Conservation (phyloP, 306 rosid genomes). For the Biancaea sappan region DNA sequence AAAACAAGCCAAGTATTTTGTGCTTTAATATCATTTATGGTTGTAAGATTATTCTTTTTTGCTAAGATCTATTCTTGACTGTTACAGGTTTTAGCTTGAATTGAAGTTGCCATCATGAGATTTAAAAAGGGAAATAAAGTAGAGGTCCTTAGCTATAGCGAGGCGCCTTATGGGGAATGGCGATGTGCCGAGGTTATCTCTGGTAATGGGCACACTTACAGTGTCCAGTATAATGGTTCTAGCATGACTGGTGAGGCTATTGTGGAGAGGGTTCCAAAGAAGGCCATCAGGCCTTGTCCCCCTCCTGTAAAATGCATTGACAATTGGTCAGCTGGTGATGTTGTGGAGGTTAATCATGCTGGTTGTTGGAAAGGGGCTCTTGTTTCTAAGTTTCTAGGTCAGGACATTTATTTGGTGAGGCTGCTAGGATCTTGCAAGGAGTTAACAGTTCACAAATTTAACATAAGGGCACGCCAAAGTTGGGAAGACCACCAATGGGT, state of each 20-base stretch:
- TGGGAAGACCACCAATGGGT: conserved; percentile 72
- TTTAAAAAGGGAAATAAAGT: conserved; percentile 65
- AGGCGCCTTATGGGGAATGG: conserved; percentile 59
- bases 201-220: conserved; percentile 65
- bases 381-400: conserved; percentile 43
- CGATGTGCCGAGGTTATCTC: conserved; percentile 64
- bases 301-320: conserved; percentile 40
- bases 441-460: conserved; percentile 45
- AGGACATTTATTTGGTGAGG: conserved; percentile 55
- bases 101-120: conserved; percentile 52
- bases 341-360: conserved; percentile 62
- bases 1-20: neutral
- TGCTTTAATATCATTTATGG: neutral
- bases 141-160: conserved; percentile 63
- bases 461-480: conserved; percentile 61
- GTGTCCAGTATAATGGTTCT: conserved; percentile 48
- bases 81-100: conserved; percentile 40
- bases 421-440: conserved; percentile 56
- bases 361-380: conserved; percentile 72
- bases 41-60: conserved; percentile 8
- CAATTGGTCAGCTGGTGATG: conserved; percentile 59
- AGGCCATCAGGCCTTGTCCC: conserved; percentile 71
- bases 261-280: conserved; percentile 61
- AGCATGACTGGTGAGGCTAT: conserved; percentile 33
- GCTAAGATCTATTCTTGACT: conserved; percentile 2